Evolutionary conservation across 1,284 basidiomycete genomes (phyloP).

Genomic region (Moniliella sp.): DNA sequence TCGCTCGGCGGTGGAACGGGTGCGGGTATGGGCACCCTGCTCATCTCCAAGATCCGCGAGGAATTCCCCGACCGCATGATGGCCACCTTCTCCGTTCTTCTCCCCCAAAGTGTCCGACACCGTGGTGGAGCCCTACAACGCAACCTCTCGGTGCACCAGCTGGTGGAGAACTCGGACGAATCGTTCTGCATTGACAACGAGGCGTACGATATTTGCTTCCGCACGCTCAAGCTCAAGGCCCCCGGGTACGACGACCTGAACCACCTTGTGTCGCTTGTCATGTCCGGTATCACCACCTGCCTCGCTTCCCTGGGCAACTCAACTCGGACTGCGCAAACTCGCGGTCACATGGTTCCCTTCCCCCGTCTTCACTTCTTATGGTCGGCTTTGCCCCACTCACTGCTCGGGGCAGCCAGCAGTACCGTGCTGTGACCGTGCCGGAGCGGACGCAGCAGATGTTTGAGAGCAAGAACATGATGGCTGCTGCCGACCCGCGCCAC

Average conservation of each 20-base stretch:
- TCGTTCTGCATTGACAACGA: slow-evolving; percentile 84
- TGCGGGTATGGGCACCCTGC: slow-evolving; percentile 21
- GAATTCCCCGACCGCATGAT: slow-evolving; percentile 52
- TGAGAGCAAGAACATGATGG: slow-evolving; percentile 56
- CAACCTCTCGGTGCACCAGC: slow-evolving; percentile 66
- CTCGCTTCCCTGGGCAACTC: slow-evolving; percentile 81
- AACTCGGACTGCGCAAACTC: slow-evolving; percentile 84
- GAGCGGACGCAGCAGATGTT: slow-evolving; percentile 97
- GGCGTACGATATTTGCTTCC: slow-evolving; percentile 66
- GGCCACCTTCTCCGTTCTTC: slow-evolving; percentile 71
- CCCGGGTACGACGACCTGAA: slow-evolving; percentile 25
- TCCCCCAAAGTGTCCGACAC: slow-evolving; percentile 88
- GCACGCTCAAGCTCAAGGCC: slow-evolving; percentile 46
- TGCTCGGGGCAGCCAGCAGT: slow-evolving; percentile 67
- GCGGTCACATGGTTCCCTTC: slow-evolving; percentile 78
- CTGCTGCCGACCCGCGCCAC: slow-evolving; percentile 76
- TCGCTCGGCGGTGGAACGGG: slow-evolving; percentile 65
- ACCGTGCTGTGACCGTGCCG: slow-evolving; percentile 80
- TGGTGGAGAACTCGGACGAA: slow-evolving; percentile 68
- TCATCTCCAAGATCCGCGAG: slow-evolving; percentile 32
- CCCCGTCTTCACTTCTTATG: slow-evolving; percentile 98
- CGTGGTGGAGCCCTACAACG: slow-evolving; percentile 84
- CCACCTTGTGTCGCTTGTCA: slow-evolving; percentile 56
- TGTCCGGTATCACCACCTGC: slow-evolving; percentile 73
- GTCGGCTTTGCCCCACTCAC: slow-evolving; percentile 87